A percentile compares a stretch with the other conserved stretches of the same genome.
These are phyloP conservation scores for Globisporangium canariense DNA, from an alignment of 352 stramenopile species.

Conservation along the genomic window DNA sequence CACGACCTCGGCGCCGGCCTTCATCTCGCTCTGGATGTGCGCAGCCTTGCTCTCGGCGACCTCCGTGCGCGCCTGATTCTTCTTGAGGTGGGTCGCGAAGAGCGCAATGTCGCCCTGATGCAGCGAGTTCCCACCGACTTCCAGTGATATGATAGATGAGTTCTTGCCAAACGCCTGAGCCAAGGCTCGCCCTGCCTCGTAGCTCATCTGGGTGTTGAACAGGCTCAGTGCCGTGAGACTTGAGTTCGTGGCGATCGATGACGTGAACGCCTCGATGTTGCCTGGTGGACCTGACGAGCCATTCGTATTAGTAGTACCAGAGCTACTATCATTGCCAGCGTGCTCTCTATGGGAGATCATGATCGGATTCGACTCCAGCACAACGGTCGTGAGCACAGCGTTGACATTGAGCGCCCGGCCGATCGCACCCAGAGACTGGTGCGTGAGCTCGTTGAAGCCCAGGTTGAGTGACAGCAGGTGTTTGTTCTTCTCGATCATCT, in stretches of 20 bases:
- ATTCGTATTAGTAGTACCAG: neutral
- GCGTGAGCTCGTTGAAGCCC: constrained; percentile 54
- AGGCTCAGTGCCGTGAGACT: constrained; percentile 54
- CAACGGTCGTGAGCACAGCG: constrained; percentile 44
- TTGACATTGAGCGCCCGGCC: constrained; percentile 42
- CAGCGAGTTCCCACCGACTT: constrained; percentile 47
- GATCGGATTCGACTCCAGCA: constrained; percentile 59
- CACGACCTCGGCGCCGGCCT: constrained; percentile 26
- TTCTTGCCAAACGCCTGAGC: constrained; percentile 49
- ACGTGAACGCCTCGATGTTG: constrained; percentile 38
- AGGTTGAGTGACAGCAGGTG: constrained; percentile 47
- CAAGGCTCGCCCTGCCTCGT: constrained; percentile 44
- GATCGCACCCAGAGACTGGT: constrained; percentile 28
- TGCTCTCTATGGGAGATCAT: constrained; percentile 30
- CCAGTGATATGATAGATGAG: constrained; percentile 40
- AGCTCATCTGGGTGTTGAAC: constrained; percentile 54
- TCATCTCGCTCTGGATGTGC: constrained; percentile 23
- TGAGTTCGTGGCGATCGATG: constrained; percentile 29
- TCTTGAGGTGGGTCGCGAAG: constrained; percentile 34
- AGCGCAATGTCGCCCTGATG: constrained; percentile 42
- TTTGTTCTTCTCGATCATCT: constrained; percentile 61
- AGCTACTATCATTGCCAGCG: neutral
- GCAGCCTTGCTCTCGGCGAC: constrained; percentile 27
- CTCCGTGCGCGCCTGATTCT: constrained; percentile 38
- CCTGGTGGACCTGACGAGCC: neutral